phyloP scores from a whole-genome alignment of 805 yeast species.

The Osmozyma mogii region DNA sequence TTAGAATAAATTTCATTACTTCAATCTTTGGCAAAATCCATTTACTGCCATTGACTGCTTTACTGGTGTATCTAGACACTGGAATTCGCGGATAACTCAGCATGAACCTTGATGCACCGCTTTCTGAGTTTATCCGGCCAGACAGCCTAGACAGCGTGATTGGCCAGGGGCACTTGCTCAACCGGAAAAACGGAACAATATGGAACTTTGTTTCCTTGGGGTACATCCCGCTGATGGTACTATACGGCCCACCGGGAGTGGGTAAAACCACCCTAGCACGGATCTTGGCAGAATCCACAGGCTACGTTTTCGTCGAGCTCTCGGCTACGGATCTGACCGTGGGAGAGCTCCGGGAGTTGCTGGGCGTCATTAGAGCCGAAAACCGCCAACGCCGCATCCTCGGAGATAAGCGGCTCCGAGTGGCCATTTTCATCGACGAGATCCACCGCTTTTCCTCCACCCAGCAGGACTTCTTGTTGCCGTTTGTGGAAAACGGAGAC shows the following conservation, averaged over 20 bases:
- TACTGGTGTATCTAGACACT: too few species aligned
- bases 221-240: slow-evolving; percentile 74
- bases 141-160: slow-evolving; percentile 55
- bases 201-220: slow-evolving; percentile 56
- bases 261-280: slow-evolving; percentile 85
- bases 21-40: too few species aligned
- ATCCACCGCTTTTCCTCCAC: slow-evolving; percentile 79
- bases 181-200: slow-evolving; percentile 54
- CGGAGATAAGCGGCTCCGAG: slow-evolving; percentile 4
- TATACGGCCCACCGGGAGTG: slow-evolving; percentile 96
- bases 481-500: slow-evolving; percentile 77
- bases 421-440: slow-evolving; percentile 80
- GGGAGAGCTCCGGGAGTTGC: slow-evolving; percentile 55
- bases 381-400: slow-evolving; percentile 31
- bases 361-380: slow-evolving; percentile 39
- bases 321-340: slow-evolving; percentile 77
- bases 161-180: slow-evolving; percentile 76
- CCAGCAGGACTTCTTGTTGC: slow-evolving; percentile 84
- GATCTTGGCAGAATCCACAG: slow-evolving; percentile 48
- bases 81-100: too few species aligned
- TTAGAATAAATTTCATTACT: too few species aligned
- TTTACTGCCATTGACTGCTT: too few species aligned
- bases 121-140: slow-evolving; percentile 86
- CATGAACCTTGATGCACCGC: slow-evolving; percentile 28
- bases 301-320: slow-evolving; percentile 61